Evolutionary conservation across 2,329 filamentous ascomycete species (phyloP), one percentile per base, ranked within the genome.

Genomic region (Fusarium domesticum): DNA sequence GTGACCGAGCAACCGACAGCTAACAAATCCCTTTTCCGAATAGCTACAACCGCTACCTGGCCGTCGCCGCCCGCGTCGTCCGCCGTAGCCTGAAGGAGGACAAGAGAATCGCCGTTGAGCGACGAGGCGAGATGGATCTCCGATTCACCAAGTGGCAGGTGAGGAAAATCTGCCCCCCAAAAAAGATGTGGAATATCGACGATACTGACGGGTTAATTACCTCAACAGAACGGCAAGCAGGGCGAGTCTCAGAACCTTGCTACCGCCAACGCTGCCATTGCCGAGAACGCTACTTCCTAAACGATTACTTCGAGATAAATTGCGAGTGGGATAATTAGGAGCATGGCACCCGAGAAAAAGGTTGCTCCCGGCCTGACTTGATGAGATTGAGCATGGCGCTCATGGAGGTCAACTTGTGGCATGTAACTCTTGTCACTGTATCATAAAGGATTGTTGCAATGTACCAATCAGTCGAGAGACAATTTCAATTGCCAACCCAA

Each of bases 11-110:
- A 43, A 43, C 54, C 42, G 55, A 48, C 58, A 60, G 60, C 71
- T 71, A 65, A 71, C 64, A 48, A 28, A 43, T 45, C 25, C 54
- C 44, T 42, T 53, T 54, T 31, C 57, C 41, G 37, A 52, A 68
- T 71, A 98, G 93, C 77, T 98, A 98, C 89, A 98, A 98, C 86
- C 93, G 91, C 78, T 97, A 96, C 85, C 85, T 98, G 70, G 84
- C 91, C 68, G 83, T 98, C 75, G 90, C 93, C 66, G 84, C 91
- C 73, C 90, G 91, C 73, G 87, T 89, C 68, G 88, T 98, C 71
- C 93, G 95, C 77, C 87, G 89, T 71, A 95, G 90, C 70, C 80
- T 98, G 71, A 96, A 97, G 81, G 93, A 98, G 67, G 89, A 93
- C 47, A 86, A 90, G 78, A 84, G 93, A 75, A 72, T 96, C 59